Base-by-base conservation (phyloP, 257 asterid species). In the Agastache rugosa region DNA sequence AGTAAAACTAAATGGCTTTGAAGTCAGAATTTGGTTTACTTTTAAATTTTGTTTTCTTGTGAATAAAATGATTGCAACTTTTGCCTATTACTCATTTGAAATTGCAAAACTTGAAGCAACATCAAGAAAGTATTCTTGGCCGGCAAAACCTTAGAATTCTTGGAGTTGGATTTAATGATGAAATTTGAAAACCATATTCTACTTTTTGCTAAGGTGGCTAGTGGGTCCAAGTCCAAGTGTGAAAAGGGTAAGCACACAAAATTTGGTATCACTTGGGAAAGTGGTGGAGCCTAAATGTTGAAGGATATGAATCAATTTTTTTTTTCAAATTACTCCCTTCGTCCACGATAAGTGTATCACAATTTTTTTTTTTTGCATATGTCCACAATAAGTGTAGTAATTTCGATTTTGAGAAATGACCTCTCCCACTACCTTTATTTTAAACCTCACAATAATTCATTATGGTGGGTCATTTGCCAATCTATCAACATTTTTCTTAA, bases 81-180 rank as follows among this genome's bases (percentile, higher is more conserved):
- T 72, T 68, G 79, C 68, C 76, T 15, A 60, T 48, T 67, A 14
- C 45, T 44, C 61, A 17, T 39, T 11, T 69, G 10, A 59, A 25
- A 12, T 2, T 58, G 75, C 75, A 31, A 35, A 35, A 67, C 78
- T 66, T 74, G 27, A 79, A 79, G 83, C 79, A 74, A 74, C 61
- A 68, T 74, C 63, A 68, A 73, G 47, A 78, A n/a, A 16, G 54
- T 23, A 42, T 29, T 22, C 44, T 72, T 9, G 72, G 62, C 41
- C 55, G 29, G 64, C 56, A 39, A 54, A 66, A 63, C 8, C 42
- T 39, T 41, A 27, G 76, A 51, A 71, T 77, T 70, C 34, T 53
- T 37, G 64, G 31, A 63, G 59, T 17, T 70, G 60, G 62, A 51
- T 50, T 61, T 63, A 27, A 16, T 51, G 51, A 41, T 9, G 17